Conservation (phyloP, 2,329 filamentous ascomycete species). For the Ramichloridium luteum region DNA sequence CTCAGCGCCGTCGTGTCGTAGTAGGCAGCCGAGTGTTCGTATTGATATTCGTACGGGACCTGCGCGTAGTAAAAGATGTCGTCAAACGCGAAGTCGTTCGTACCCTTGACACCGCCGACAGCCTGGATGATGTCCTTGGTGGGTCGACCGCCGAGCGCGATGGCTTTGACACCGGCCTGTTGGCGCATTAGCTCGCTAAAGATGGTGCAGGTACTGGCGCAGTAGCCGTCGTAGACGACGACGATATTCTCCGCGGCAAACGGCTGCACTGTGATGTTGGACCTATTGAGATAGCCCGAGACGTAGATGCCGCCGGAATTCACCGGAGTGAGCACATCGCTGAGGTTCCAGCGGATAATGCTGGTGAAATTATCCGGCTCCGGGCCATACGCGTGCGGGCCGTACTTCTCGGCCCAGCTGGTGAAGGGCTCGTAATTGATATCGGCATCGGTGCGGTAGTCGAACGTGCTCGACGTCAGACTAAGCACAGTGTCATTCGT, state of each 20-base stretch:
- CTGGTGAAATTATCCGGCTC: conserved; percentile 45
- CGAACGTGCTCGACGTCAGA: conserved; percentile 32
- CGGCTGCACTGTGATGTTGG: conserved; percentile 36
- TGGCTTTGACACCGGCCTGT: conserved; percentile 31
- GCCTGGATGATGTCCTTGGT: conserved; percentile 32
- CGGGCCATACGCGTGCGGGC: conserved; percentile 27
- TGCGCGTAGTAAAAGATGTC: conserved; percentile 15
- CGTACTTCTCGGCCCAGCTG: conserved; percentile 37
- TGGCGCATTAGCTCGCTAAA: conserved; percentile 35
- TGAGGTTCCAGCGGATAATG: conserved; percentile 42
- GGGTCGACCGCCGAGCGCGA: conserved; percentile 33
- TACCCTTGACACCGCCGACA: conserved; percentile 34
- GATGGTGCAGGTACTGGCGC: conserved; percentile 35
- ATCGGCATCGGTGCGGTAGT: conserved; percentile 35
- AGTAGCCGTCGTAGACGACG: conserved; percentile 36
- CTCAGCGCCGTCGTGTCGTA: conserved; percentile 20
- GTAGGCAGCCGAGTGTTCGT: conserved; percentile 14
- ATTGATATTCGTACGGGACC: conserved; percentile 15
- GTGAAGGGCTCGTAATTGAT: conserved; percentile 39
- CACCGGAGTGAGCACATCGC: conserved; percentile 29
- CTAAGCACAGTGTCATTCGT: conserved; percentile 29
- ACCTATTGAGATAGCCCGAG: conserved; percentile 38
- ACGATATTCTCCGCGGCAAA: conserved; percentile 48
- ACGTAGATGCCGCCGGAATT: conserved; percentile 28
- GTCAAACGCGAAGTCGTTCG: conserved; percentile 20